These are phyloP conservation scores for Datisca glomerata DNA, from an alignment of 306 rosid species.

Conservation along the genomic window DNA sequence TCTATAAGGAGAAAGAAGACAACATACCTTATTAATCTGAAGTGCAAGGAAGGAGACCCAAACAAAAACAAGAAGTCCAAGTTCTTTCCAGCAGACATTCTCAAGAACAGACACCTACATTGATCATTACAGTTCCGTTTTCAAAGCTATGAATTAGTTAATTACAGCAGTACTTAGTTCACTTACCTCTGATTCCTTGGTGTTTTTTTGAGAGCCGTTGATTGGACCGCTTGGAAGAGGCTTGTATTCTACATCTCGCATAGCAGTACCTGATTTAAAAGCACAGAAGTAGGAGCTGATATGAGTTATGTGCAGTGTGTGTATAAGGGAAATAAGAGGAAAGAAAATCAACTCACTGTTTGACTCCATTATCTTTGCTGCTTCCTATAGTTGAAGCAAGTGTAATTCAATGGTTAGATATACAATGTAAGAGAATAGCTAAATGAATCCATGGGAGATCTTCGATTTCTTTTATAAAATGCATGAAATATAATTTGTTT, in stretches of 20 bases:
- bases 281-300: background rate
- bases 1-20: background rate
- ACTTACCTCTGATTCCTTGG: conserved; percentile 25
- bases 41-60: conserved; percentile 78
- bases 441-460: background rate
- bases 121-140: conserved; percentile 8
- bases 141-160: background rate
- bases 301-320: background rate
- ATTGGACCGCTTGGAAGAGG: conserved; percentile 63
- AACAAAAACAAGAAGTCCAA: conserved; percentile 73
- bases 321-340: background rate
- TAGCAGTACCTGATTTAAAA: conserved; percentile 6
- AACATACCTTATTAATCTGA: conserved; percentile 66
- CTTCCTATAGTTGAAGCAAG: conserved; percentile 43
- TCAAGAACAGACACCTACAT: conserved; percentile 53
- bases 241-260: conserved; percentile 60
- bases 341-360: conserved; percentile 35
- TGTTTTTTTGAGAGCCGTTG: conserved; percentile 14
- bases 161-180: background rate
- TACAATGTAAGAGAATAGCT: background rate
- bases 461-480: background rate
- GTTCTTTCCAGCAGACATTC: conserved; percentile 77
- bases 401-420: conserved; percentile 22
- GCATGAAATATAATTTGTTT: background rate
- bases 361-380: conserved; percentile 34